These are phyloP conservation scores for Kluyveromyces siamensis DNA, from an alignment of 805 yeast species.

Conservation along the genomic window DNA sequence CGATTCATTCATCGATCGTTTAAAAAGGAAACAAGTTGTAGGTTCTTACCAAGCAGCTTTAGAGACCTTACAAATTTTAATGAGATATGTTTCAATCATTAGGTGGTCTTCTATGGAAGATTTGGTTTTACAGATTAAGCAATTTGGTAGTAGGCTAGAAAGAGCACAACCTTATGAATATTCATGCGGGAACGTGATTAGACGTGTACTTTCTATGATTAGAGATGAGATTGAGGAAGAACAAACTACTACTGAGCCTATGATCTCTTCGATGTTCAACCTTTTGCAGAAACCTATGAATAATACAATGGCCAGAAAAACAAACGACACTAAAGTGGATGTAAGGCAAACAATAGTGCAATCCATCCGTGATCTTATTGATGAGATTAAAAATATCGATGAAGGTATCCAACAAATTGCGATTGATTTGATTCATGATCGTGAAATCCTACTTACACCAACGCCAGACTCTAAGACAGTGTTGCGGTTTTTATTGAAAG, in stretches of 20 bases:
- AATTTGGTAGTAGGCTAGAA: slow-evolving; percentile 59
- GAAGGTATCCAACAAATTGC: slow-evolving; percentile 89
- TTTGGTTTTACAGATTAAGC: slow-evolving; percentile 60
- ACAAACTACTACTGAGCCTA: slow-evolving; percentile 33
- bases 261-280: slow-evolving; percentile 80
- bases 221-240: slow-evolving; percentile 74
- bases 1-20: slow-evolving; percentile 40
- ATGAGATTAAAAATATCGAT: slow-evolving; percentile 81
- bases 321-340: slow-evolving; percentile 37
- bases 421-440: slow-evolving; percentile 88
- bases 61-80: slow-evolving; percentile 76
- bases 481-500: slow-evolving; percentile 73
- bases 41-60: slow-evolving; percentile 80
- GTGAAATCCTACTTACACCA: slow-evolving; percentile 76
- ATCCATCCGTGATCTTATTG: slow-evolving; percentile 85
- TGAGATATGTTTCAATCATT: slow-evolving; percentile 81
- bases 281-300: slow-evolving; percentile 47
- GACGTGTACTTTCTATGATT: slow-evolving; percentile 78
- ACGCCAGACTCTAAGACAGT: slow-evolving; percentile 91
- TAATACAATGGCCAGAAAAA: slow-evolving; percentile 14
- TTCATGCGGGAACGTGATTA: slow-evolving; percentile 80
- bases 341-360: slow-evolving; percentile 80
- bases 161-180: slow-evolving; percentile 86
- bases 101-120: slow-evolving; percentile 78
- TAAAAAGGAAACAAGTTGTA: slow-evolving; percentile 75